Conservation (phyloP, 2,329 filamentous ascomycete species). For the Calonectria pseudoturangicola region DNA sequence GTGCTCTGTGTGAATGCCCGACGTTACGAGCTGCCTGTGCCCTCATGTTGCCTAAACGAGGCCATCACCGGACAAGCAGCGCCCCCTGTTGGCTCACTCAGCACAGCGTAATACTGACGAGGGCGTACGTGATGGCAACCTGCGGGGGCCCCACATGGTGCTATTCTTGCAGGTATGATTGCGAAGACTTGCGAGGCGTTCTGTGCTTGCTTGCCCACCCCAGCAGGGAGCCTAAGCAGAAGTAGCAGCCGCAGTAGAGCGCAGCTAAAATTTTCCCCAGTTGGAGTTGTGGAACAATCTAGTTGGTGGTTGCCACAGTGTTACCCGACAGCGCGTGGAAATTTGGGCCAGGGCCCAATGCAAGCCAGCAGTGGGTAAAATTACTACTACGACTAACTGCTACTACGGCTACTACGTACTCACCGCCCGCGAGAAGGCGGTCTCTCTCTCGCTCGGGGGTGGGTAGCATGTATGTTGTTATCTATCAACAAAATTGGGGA, state of each 20-base stretch:
- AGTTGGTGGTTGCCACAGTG: conserved; percentile 15
- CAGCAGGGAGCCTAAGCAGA: no score
- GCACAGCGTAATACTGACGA: conserved; percentile 17
- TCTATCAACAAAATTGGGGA: background rate
- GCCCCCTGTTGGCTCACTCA: conserved; percentile 20
- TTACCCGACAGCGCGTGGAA: background rate
- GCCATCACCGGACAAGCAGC: conserved; percentile 19
- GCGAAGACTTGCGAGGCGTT: background rate
- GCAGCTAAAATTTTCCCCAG: no score
- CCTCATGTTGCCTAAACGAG: background rate
- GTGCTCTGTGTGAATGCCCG: background rate
- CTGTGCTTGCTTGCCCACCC: no score
- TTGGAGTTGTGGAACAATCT: background rate
- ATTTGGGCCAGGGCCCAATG: conserved; percentile 1
- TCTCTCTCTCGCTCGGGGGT: background rate
- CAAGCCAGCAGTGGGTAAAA: conserved; percentile 4
- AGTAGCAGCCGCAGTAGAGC: no score
- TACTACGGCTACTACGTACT: background rate
- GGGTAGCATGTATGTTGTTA: background rate
- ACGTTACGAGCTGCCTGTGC: conserved; percentile 9
- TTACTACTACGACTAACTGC: no score
- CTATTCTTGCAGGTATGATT: conserved; percentile 22
- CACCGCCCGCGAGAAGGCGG: conserved; percentile 1
- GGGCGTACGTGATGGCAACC: conserved; percentile 2
- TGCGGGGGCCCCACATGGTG: conserved; percentile 18